These are phyloP conservation scores for Nakazawaea molendinolei DNA, from an alignment of 805 yeast species.

Conservation along the genomic window DNA sequence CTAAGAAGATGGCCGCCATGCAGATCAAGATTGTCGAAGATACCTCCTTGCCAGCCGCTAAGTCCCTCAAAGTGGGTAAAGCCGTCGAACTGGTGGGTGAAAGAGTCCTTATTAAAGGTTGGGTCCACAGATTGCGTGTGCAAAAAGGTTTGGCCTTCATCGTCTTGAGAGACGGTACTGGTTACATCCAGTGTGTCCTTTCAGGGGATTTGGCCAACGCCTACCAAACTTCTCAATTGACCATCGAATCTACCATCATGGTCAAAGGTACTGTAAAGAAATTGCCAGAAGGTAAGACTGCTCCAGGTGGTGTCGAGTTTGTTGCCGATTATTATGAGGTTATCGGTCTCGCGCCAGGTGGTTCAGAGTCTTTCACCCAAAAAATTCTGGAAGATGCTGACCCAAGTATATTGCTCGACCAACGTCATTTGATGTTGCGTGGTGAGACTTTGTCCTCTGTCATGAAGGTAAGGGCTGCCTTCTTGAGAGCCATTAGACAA, in stretches of 20 bases:
- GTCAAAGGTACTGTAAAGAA: conserved; percentile 75
- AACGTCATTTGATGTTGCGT: conserved; percentile 91
- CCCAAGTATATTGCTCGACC: conserved; percentile 86
- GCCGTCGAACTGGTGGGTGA: conserved; percentile 49
- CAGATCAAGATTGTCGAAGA: conserved; percentile 75
- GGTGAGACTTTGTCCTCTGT: conserved; percentile 93
- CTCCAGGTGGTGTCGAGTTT: conserved; percentile 96
- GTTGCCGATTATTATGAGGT: conserved; percentile 85
- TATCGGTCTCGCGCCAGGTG: conserved; percentile 91
- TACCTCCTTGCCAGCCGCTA: conserved; percentile 61
- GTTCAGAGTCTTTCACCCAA: conserved; percentile 93
- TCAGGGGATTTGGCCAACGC: conserved; percentile 91
- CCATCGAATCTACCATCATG: conserved; percentile 80
- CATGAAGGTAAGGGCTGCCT: conserved; percentile 87
- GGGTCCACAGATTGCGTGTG: conserved; percentile 91
- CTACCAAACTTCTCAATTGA: conserved; percentile 73
- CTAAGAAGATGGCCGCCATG: conserved; percentile 71
- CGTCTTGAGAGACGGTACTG: conserved; percentile 93
- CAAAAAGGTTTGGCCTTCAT: conserved; percentile 91
- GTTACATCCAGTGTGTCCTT: conserved; percentile 80
- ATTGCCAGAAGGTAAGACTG: conserved; percentile 93
- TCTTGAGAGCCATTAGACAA: conserved; percentile 67
- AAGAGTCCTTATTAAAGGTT: conserved; percentile 80
- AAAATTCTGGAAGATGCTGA: conserved; percentile 91
- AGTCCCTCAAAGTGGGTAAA: conserved; percentile 55